Conservation (phyloP, 108 stramenopile genomes). For the Fragilaria crotonensis region DNA sequence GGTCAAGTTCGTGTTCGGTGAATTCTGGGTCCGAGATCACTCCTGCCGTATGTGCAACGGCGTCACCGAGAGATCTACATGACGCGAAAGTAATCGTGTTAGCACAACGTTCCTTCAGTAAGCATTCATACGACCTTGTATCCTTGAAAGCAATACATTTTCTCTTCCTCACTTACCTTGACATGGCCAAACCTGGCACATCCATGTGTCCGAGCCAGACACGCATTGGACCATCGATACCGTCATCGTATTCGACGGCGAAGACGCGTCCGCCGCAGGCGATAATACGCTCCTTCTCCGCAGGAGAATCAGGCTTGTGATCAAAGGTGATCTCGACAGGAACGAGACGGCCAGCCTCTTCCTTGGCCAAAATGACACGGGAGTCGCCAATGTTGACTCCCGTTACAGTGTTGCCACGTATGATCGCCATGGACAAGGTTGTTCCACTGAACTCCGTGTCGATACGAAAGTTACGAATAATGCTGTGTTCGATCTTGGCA, state of each 20-base stretch:
- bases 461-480: slow-evolving; percentile 85
- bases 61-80: slow-evolving; percentile 89
- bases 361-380: slow-evolving; percentile 77
- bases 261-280: slow-evolving; percentile 94
- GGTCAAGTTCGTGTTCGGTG: slow-evolving; percentile 73
- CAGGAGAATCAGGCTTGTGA: slow-evolving; percentile 97
- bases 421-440: slow-evolving; percentile 88
- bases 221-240: slow-evolving; percentile 96
- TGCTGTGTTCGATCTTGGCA: slow-evolving; percentile 81
- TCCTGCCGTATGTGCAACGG: slow-evolving; percentile 94
- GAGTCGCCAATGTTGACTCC: slow-evolving; percentile 95
- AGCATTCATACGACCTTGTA: too few species aligned
- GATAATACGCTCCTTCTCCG: slow-evolving; percentile 93
- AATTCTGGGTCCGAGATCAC: slow-evolving; percentile 97
- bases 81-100: background rate
- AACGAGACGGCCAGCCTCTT: slow-evolving; percentile 44
- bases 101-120: background rate
- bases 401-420: slow-evolving; percentile 82
- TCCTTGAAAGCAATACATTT: too few species aligned
- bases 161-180: too few species aligned
- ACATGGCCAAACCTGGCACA: slow-evolving; percentile 98
- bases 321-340: slow-evolving; percentile 88
- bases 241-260: slow-evolving; percentile 98
- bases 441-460: slow-evolving; percentile 96
- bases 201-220: slow-evolving; percentile 99